Evolutionary conservation across 2,329 filamentous ascomycete species (phyloP).

Genomic region (Clonostachys rosea): DNA sequence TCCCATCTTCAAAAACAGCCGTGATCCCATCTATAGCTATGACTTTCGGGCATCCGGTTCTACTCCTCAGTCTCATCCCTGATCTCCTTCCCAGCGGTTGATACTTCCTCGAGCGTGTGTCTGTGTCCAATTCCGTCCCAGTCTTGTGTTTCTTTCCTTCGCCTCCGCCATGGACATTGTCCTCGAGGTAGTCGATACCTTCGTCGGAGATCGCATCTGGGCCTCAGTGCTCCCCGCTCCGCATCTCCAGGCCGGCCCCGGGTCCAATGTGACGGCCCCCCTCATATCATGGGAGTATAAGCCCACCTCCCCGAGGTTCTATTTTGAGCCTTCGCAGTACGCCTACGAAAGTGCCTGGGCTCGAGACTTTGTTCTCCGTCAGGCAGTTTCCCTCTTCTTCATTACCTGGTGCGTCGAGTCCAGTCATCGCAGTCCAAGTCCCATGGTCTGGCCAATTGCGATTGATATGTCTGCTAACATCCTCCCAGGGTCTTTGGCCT

Average conservation of each 20-base stretch:
- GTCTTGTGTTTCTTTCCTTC: no score
- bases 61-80: no score
- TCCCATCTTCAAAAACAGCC: no score
- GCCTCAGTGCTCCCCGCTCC: conserved; percentile 63
- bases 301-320: conserved; percentile 67
- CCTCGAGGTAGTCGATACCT: conserved; percentile 80
- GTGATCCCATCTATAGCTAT: no score
- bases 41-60: no score
- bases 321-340: conserved; percentile 64
- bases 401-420: conserved; percentile 70
- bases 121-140: no score
- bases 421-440: neutral
- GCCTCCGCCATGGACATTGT: conserved; percentile 76
- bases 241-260: conserved; percentile 40
- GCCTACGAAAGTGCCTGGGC: conserved; percentile 76
- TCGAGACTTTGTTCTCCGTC: conserved; percentile 73
- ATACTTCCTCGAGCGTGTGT: no score
- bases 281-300: conserved; percentile 65
- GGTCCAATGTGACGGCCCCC: conserved; percentile 41
- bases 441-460: neutral
- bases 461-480: neutral
- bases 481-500: conserved; percentile 73
- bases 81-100: no score
- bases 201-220: conserved; percentile 75
- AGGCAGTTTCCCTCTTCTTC: conserved; percentile 70